These are phyloP conservation scores for Hydnomerulius pinastri DNA, from an alignment of 768 basidiomycete genomes.

Conservation along the genomic window DNA sequence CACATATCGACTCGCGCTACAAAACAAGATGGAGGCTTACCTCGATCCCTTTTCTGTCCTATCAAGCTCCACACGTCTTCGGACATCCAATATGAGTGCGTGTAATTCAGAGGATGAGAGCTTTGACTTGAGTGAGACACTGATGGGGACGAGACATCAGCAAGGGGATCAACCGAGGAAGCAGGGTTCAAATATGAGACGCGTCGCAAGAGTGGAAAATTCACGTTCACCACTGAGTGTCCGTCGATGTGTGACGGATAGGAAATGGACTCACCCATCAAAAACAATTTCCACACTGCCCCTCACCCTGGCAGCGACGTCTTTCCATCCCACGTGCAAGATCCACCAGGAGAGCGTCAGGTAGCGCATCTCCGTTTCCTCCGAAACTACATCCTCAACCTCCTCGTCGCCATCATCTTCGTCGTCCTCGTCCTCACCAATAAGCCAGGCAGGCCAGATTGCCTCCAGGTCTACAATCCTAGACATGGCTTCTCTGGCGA, in stretches of 20 bases:
- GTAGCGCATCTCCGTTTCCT: slow-evolving; percentile 77
- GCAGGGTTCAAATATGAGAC: neutral
- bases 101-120: slow-evolving; percentile 71
- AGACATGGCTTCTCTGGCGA: slow-evolving; percentile 26
- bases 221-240: neutral
- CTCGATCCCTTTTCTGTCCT: slow-evolving; percentile 38
- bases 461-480: slow-evolving; percentile 27
- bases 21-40: slow-evolving; percentile 1
- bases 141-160: slow-evolving; percentile 32
- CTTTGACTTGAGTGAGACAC: slow-evolving; percentile 82
- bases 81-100: slow-evolving; percentile 68
- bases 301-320: slow-evolving; percentile 71
- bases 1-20: neutral
- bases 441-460: slow-evolving; percentile 23
- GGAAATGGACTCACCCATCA: slow-evolving; percentile 60
- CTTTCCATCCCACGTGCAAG: slow-evolving; percentile 89
- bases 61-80: slow-evolving; percentile 75
- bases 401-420: slow-evolving; percentile 30
- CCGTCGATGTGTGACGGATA: neutral
- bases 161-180: neutral
- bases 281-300: slow-evolving; percentile 81
- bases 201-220: neutral
- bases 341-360: slow-evolving; percentile 93
- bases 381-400: slow-evolving; percentile 42
- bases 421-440: slow-evolving; percentile 26